These are phyloP conservation scores for Wallacemonas collosoma DNA, from an alignment of 208 protist species.

Conservation along the genomic window DNA sequence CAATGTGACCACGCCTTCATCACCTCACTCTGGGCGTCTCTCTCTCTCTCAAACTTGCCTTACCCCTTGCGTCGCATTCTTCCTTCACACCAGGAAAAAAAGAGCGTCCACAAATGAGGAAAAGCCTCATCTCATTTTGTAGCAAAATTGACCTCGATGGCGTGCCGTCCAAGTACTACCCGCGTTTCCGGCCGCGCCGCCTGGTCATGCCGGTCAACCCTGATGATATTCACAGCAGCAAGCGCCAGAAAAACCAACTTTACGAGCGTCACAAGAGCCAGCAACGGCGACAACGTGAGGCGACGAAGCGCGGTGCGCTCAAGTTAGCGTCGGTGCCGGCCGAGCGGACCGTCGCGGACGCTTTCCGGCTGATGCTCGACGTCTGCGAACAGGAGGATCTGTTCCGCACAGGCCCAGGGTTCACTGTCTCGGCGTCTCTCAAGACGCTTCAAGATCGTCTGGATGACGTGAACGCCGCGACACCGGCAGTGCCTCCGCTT, in stretches of 20 bases:
- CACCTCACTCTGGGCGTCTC: no score
- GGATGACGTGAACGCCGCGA: neutral
- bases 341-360: slow-evolving; percentile 86
- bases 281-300: slow-evolving; percentile 32
- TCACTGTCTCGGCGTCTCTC: slow-evolving; percentile 27
- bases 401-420: slow-evolving; percentile 24
- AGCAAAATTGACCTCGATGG: slow-evolving; percentile 51
- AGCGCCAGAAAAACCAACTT: slow-evolving; percentile 57
- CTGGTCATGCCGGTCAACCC: slow-evolving; percentile 90
- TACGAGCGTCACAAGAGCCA: slow-evolving; percentile 48
- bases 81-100: neutral
- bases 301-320: slow-evolving; percentile 60
- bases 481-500: neutral
- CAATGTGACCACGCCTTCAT: no score
- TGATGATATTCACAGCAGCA: slow-evolving; percentile 51
- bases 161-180: slow-evolving; percentile 63
- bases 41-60: neutral
- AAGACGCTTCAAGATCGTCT: neutral
- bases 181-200: slow-evolving; percentile 77
- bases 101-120: slow-evolving; percentile 17
- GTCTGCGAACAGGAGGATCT: slow-evolving; percentile 50
- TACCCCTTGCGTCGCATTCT: slow-evolving; percentile 8
- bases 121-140: slow-evolving; percentile 24
- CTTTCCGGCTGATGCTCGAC: slow-evolving; percentile 71
- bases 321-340: slow-evolving; percentile 61